phyloP scores from a whole-genome alignment of 2,329 filamentous ascomycete genomes.

The Claviceps citrina region DNA sequence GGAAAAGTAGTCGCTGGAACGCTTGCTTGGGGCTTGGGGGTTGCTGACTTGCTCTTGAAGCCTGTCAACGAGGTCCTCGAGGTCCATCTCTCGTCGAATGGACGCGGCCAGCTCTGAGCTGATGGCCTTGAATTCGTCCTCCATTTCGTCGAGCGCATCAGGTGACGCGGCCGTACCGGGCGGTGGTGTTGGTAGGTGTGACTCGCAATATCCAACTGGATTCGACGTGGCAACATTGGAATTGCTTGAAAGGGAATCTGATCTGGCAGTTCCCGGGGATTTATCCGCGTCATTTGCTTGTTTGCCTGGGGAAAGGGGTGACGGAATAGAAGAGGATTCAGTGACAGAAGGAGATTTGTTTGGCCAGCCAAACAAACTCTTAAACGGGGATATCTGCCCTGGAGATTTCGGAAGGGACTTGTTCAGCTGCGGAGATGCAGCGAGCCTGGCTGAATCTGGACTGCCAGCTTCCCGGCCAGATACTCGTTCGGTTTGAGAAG shows the following conservation, averaged over 20 bases:
- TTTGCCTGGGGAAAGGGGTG: slow-evolving; percentile 32
- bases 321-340: slow-evolving; percentile 38
- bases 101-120: slow-evolving; percentile 83
- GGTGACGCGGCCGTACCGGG: slow-evolving; percentile 23
- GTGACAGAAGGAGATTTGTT: slow-evolving; percentile 31
- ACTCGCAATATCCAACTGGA: slow-evolving; percentile 34
- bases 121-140: slow-evolving; percentile 86
- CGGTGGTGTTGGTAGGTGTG: slow-evolving; percentile 35
- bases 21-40: slow-evolving; percentile 42
- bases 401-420: slow-evolving; percentile 42
- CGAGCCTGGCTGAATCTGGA: slow-evolving; percentile 14
- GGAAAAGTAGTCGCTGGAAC: slow-evolving; percentile 95
- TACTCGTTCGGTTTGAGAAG: slow-evolving; percentile 13
- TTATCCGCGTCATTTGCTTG: slow-evolving; percentile 19
- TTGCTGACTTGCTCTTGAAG: slow-evolving; percentile 62
- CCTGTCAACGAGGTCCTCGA: slow-evolving; percentile 85
- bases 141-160: slow-evolving; percentile 65
- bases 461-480: slow-evolving; percentile 13
- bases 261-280: slow-evolving; percentile 4
- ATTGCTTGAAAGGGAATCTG: slow-evolving; percentile 12
- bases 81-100: slow-evolving; percentile 86
- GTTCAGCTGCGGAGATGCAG: slow-evolving; percentile 28
- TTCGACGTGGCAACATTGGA: slow-evolving; percentile 26
- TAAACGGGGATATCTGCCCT: slow-evolving; percentile 30
- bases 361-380: slow-evolving; percentile 38